These are phyloP conservation scores for Phytophthora hibernalis DNA, from an alignment of 352 stramenopile genomes.

Conservation along the genomic window DNA sequence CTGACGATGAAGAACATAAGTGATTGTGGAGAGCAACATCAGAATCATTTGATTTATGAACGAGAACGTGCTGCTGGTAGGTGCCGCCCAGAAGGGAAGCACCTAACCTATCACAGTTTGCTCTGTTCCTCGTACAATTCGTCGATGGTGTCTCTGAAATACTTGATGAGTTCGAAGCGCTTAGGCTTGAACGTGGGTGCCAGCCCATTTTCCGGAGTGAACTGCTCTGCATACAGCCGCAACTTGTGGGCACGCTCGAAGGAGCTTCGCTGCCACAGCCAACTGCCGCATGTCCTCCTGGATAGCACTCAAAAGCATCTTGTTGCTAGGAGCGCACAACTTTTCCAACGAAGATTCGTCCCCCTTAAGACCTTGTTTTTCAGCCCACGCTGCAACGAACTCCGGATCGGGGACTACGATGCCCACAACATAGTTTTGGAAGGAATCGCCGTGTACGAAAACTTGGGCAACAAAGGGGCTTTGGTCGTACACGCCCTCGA, in stretches of 20 bases:
- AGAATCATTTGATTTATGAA: constrained; percentile 10
- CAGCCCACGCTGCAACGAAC: constrained; percentile 51
- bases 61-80: background rate
- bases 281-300: constrained; percentile 49
- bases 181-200: constrained; percentile 97
- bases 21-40: background rate
- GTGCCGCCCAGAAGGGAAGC: constrained; percentile 8
- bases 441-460: constrained; percentile 95
- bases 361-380: constrained; percentile 32
- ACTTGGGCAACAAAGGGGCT: constrained; percentile 91
- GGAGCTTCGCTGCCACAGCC: constrained; percentile 66
- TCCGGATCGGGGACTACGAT: constrained; percentile 89
- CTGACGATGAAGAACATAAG: constrained; percentile 14
- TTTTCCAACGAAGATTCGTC: constrained; percentile 40
- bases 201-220: constrained; percentile 91
- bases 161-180: constrained; percentile 67
- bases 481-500: constrained; percentile 94
- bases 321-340: constrained; percentile 37
- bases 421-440: constrained; percentile 92
- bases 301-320: constrained; percentile 39
- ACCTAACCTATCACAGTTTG: constrained; percentile 31
- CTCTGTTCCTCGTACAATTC: constrained; percentile 59
- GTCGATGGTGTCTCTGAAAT: constrained; percentile 58
- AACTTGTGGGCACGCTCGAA: constrained; percentile 92
- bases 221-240: constrained; percentile 87